Evolutionary conservation across 1,139 yeast species (phyloP).

Genomic region (Kluyveromyces marxianus): DNA sequence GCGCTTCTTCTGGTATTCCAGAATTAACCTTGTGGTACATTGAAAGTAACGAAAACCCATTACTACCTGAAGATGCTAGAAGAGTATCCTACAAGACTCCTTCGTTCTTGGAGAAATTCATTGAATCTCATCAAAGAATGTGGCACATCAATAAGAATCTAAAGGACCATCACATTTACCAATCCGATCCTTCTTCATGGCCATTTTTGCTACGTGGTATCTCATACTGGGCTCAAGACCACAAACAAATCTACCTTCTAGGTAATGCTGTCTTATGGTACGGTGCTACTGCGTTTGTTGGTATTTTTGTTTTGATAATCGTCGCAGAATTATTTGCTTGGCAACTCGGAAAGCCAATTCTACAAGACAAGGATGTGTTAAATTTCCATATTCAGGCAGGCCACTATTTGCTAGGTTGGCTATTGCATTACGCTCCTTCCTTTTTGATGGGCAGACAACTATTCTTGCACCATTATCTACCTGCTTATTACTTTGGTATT

Average conservation of each 20-base stretch:
- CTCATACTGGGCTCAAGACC: constrained; percentile 81
- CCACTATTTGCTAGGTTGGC: constrained; percentile 73
- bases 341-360: constrained; percentile 57
- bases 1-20: constrained; percentile 75
- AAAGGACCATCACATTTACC: constrained; percentile 80
- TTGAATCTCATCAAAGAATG: constrained; percentile 81
- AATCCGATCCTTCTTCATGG: constrained; percentile 86
- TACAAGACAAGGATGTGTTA: constrained; percentile 48
- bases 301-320: constrained; percentile 47
- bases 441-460: constrained; percentile 91
- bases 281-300: constrained; percentile 57
- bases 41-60: constrained; percentile 61
- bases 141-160: constrained; percentile 85
- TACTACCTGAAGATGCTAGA: constrained; percentile 41
- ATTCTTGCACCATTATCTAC: constrained; percentile 88
- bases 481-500: constrained; percentile 83
- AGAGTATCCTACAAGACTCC: constrained; percentile 55
- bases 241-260: constrained; percentile 72
- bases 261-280: constrained; percentile 95
- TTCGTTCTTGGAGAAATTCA: constrained; percentile 59
- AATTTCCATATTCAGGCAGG: constrained; percentile 67
- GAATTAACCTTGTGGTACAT: constrained; percentile 80
- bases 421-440: constrained; percentile 76
- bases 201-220: constrained; percentile 85
- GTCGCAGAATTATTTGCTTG: constrained; percentile 57